A percentile compares a stretch with the other conserved stretches of the same genome.
phyloP scores from a whole-genome alignment of 805 yeast species.

The Starmerella vaccinii region DNA sequence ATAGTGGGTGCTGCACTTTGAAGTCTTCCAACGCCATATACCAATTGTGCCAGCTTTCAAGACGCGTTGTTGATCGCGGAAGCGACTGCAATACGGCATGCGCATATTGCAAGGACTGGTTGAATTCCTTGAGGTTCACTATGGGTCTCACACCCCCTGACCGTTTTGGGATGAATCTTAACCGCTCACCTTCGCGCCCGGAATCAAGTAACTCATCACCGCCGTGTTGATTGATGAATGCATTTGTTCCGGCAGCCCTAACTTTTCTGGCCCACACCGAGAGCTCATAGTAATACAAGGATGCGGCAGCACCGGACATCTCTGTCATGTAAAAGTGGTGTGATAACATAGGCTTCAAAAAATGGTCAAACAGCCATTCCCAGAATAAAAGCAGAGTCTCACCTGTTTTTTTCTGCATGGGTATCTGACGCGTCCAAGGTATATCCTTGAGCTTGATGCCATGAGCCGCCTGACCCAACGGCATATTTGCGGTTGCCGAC shows the following conservation, averaged over 20 bases:
- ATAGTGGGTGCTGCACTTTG: constrained; percentile 26
- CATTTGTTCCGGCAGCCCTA: constrained; percentile 32
- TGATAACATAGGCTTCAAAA: constrained; percentile 40
- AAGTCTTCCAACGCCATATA: constrained; percentile 32
- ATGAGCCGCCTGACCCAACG: constrained; percentile 25
- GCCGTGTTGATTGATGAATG: constrained; percentile 32
- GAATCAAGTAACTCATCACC: constrained; percentile 27
- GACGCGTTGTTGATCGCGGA: constrained; percentile 31
- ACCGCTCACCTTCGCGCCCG: constrained; percentile 40
- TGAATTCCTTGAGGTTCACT: constrained; percentile 20
- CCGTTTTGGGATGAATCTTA: constrained; percentile 21
- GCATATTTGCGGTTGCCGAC: constrained; percentile 1
- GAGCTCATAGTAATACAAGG: constrained; percentile 17
- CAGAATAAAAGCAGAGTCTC: constrained; percentile 36
- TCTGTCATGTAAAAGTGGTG: constrained; percentile 62
- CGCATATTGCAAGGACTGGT: constrained; percentile 4
- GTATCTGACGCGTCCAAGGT: constrained; percentile 36
- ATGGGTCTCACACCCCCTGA: constrained; percentile 18
- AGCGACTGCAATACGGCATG: constrained; percentile 31
- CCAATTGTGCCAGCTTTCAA: constrained; percentile 35
- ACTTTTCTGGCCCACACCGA: constrained; percentile 33
- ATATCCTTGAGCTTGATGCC: constrained; percentile 39
- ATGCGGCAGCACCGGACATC: constrained; percentile 25
- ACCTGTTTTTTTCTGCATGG: too few relatives aligned
- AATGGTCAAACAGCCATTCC: constrained; percentile 45